Percentiles rank a stretch among this genome's conserved stretches.
Conservation (phyloP, 257 asterid species). For the Knoxia roxburghii region DNA sequence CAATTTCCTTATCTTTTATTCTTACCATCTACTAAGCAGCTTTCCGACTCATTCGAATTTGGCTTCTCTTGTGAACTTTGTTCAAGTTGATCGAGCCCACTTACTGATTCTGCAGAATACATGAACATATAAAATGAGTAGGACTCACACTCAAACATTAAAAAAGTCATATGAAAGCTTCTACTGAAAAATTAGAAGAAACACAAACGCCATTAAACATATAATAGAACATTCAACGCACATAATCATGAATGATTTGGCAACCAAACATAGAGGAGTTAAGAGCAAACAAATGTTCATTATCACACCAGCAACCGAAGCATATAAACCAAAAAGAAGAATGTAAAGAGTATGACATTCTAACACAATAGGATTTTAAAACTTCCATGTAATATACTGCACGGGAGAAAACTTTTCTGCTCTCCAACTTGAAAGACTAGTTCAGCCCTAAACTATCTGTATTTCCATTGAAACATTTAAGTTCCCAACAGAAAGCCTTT, state of each 20-base stretch:
- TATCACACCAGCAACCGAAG: not conserved
- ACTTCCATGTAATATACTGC: not conserved
- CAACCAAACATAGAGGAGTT: not conserved
- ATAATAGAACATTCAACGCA: not conserved
- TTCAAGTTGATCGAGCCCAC: slow-evolving; percentile 59
- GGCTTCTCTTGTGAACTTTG: slow-evolving; percentile 48
- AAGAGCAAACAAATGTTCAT: not conserved
- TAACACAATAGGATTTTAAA: not conserved
- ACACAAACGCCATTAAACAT: not conserved
- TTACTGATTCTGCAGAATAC: slow-evolving; percentile 47
- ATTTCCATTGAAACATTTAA: too few relatives aligned
- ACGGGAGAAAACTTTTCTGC: not conserved
- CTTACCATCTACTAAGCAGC: slow-evolving; percentile 61
- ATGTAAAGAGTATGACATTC: not conserved
- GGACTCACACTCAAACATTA: not conserved
- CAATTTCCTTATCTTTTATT: slow-evolving; percentile 14
- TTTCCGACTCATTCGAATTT: slow-evolving; percentile 49
- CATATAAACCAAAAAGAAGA: not conserved
- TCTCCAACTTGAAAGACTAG: not conserved
- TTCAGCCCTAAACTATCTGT: not conserved
- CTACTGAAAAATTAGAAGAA: too few relatives aligned
- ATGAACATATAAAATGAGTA: slow-evolving; percentile 1
- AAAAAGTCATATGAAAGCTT: not conserved
- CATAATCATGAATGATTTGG: not conserved
- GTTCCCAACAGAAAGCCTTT: too few relatives aligned